Evolutionary conservation across 495 filamentous ascomycete species (phyloP).

Genomic region (Penicillium parvum): DNA sequence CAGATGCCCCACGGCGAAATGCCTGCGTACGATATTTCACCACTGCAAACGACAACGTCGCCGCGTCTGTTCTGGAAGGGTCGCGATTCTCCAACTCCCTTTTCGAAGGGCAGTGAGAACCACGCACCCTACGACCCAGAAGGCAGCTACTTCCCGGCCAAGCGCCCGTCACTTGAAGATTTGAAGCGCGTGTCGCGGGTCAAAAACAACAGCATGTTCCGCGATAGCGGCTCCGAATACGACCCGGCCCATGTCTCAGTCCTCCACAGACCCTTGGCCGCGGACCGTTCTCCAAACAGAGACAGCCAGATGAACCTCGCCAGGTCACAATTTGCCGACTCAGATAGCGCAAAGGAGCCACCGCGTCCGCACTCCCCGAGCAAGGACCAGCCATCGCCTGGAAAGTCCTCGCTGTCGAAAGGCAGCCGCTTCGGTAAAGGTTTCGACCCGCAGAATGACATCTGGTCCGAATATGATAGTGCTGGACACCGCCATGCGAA

Average conservation of each 20-base stretch:
- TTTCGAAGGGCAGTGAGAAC: conserved; percentile 66
- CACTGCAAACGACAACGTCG: conserved; percentile 60
- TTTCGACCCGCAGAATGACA: conserved; percentile 65
- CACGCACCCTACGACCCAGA: conserved; percentile 53
- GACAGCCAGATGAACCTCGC: conserved; percentile 59
- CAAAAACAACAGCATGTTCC: conserved; percentile 94
- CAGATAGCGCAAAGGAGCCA: conserved; percentile 26
- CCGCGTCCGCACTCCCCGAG: conserved; percentile 56
- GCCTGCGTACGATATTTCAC: conserved; percentile 73
- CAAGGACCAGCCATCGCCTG: conserved; percentile 72
- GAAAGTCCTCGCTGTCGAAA: conserved; percentile 77
- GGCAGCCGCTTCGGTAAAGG: conserved; percentile 62
- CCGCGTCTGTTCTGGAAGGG: conserved; percentile 84
- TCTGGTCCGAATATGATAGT: conserved; percentile 59
- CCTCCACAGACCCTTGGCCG: conserved; percentile 73
- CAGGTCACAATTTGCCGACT: conserved; percentile 33
- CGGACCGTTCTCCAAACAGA: conserved; percentile 50
- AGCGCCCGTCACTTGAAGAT: conserved; percentile 86
- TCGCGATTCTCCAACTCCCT: conserved; percentile 58
- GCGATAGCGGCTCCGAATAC: conserved; percentile 84
- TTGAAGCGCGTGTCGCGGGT: conserved; percentile 90
- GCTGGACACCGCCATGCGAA: conserved; percentile 78
- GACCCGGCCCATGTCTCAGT: conserved; percentile 72
- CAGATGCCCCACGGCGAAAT: conserved; percentile 59
- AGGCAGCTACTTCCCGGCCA: conserved; percentile 60